A percentile compares a stretch with the other conserved stretches of the same genome.
Evolutionary conservation across 164 flowering plant species (phyloP).

Genomic region (Macadamia tetraphylla): DNA sequence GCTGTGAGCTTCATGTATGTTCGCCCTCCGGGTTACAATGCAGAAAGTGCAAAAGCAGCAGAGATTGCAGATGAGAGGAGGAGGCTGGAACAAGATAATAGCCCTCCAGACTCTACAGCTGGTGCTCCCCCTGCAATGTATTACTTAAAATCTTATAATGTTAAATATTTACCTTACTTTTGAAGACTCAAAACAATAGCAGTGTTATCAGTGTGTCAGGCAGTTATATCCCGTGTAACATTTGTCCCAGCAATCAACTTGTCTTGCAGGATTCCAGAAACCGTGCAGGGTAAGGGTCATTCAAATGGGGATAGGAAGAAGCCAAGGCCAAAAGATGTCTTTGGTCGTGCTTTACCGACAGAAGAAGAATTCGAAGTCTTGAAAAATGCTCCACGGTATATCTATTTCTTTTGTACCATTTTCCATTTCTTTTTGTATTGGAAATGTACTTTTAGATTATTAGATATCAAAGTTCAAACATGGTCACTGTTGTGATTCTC

Average conservation of each 20-base stretch:
- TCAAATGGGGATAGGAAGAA: slow-evolving; percentile 52
- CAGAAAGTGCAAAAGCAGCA: slow-evolving; percentile 98
- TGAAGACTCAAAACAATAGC: neutral
- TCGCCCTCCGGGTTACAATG: slow-evolving; percentile 95
- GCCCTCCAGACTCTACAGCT: slow-evolving; percentile 21
- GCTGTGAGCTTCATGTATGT: slow-evolving; percentile 99
- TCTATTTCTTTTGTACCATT: neutral
- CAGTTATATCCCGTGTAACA: neutral
- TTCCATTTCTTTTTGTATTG: neutral
- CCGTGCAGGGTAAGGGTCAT: slow-evolving; percentile 8
- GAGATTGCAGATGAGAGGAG: slow-evolving; percentile 69
- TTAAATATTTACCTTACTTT: neutral
- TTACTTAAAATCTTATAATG: neutral
- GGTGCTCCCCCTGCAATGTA: slow-evolving; percentile 22
- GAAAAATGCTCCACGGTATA: slow-evolving; percentile 87
- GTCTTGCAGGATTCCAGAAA: slow-evolving; percentile 30
- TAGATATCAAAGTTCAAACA: too few relatives aligned
- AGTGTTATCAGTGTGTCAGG: neutral
- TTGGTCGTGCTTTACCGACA: slow-evolving; percentile 85
- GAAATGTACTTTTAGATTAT: neutral
- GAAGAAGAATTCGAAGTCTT: slow-evolving; percentile 81
- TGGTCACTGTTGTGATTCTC: too few relatives aligned
- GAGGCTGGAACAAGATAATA: slow-evolving; percentile 25
- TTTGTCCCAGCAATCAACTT: neutral
- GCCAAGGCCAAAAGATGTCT: slow-evolving; percentile 78